Evolutionary conservation across 2,329 filamentous ascomycete species (phyloP).

Genomic region (Pseudocercospora vitis): DNA sequence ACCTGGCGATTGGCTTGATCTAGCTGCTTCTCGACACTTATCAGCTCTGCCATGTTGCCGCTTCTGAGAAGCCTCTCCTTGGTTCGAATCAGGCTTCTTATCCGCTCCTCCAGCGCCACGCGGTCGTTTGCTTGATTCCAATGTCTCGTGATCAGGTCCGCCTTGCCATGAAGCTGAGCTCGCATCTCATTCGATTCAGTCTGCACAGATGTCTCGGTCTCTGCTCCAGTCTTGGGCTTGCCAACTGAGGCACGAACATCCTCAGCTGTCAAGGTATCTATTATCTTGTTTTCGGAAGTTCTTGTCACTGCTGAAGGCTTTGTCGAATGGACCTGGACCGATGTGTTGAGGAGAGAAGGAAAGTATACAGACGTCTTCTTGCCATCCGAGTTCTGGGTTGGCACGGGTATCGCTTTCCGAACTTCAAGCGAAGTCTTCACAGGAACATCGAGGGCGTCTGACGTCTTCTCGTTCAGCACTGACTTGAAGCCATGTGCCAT

Average conservation of each 20-base stretch:
- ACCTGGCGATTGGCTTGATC: constrained; percentile 33
- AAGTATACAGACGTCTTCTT: constrained; percentile 28
- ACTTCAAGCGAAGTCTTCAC: constrained; percentile 19
- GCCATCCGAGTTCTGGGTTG: constrained; percentile 19
- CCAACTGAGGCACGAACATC: constrained; percentile 47
- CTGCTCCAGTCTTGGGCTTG: constrained; percentile 28
- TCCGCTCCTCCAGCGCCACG: constrained; percentile 24
- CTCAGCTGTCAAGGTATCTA: constrained; percentile 45
- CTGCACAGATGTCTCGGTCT: background rate
- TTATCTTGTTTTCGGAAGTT: constrained; percentile 41
- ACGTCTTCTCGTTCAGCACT: constrained; percentile 5
- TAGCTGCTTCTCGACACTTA: constrained; percentile 28
- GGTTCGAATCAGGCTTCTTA: constrained; percentile 16
- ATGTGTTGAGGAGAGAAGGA: constrained; percentile 31
- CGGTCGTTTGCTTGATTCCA: constrained; percentile 30
- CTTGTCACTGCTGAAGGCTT: constrained; percentile 35
- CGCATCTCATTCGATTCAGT: background rate
- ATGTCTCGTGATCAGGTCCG: constrained; percentile 20
- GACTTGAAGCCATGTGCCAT: constrained; percentile 21
- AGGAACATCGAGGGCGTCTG: constrained; percentile 20
- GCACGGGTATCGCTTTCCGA: constrained; percentile 23
- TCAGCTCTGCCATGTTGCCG: constrained; percentile 10
- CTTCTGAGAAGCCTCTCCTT: constrained; percentile 21
- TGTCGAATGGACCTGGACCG: constrained; percentile 16
- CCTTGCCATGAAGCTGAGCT: constrained; percentile 20